Evolutionary conservation across 768 basidiomycete genomes (phyloP), one percentile per base, ranked within the genome.

Genomic region (Galerina sulciceps): DNA sequence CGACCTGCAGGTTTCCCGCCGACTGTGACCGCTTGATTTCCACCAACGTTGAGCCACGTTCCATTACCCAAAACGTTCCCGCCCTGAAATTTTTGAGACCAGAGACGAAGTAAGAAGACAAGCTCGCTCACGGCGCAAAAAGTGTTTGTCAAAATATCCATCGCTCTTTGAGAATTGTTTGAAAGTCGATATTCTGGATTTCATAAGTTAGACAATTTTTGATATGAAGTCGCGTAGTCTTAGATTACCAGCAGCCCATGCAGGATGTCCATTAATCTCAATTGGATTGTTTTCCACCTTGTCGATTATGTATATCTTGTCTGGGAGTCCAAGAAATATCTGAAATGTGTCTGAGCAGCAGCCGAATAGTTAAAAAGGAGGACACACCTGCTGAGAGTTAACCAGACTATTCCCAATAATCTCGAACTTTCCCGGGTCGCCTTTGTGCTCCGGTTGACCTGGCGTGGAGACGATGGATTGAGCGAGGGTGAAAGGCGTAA

Each of bases 11-110:
- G 66, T 10, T 65, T 68, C 4, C 89, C 89, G 1, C 84, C 87
- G 42, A 74, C 80, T 1, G 81, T 85, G 43, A 91, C 82, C 1
- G 85, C 89, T 68, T 88, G 84, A 61, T 83, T 86, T 0, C 91
- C 91, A 26, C 92, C 91, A 40, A 90, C 82, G 57, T 88, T 90
- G 35, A 91, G 69, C 90, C 89, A 93, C 1, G 88, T 88, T 3
- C 91, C 91, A 68, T 93, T 89, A 0, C 85, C 90, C 44, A 92
- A 75, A 1, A 86, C 86, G 57, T 72, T 79, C 18, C 79, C 81
- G 48, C 81, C 81, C 80, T 81, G 44, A 45, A 35, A 20, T 3
- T 10, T 13, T 14, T 31, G 22, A 23, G 15, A 17, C 13, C 4
- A 14, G 31, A 11, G 15, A 15, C n/a, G 37, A 53, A 17, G 6